Conservation (phyloP, 805 yeast species). For the Wickerhamomyces rabaulensis region DNA sequence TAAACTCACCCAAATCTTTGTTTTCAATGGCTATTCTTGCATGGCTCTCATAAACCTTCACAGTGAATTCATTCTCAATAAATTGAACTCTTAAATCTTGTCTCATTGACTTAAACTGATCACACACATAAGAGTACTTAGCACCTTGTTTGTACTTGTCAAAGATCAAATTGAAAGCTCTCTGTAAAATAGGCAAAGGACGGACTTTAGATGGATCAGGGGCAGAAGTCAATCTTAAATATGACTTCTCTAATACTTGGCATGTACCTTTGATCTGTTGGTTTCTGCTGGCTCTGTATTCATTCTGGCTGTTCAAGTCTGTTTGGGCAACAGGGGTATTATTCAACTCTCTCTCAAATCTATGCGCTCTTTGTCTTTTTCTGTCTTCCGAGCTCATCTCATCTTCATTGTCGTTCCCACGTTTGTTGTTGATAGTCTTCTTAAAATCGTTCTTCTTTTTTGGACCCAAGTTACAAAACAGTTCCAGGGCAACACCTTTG, state of each 20-base stretch:
- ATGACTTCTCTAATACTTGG: constrained; percentile 65
- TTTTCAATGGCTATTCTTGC: constrained; percentile 82
- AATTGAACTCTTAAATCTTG: constrained; percentile 94
- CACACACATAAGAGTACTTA: constrained; percentile 73
- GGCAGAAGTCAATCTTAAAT: constrained; percentile 81
- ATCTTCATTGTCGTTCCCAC: constrained; percentile 8
- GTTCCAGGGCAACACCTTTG: constrained; percentile 8
- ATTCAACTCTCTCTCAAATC: constrained; percentile 26
- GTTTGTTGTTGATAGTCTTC: background rate
- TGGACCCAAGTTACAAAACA: constrained; percentile 7
- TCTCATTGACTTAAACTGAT: constrained; percentile 86
- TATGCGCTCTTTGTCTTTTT: constrained; percentile 30
- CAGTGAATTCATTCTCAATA: constrained; percentile 70
- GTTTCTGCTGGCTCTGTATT: constrained; percentile 27
- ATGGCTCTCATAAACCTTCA: constrained; percentile 77
- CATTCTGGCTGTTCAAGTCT: constrained; percentile 24
- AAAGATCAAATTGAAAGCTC: constrained; percentile 50
- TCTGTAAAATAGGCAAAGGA: constrained; percentile 57
- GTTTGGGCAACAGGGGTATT: constrained; percentile 10
- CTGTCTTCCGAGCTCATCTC: constrained; percentile 22
- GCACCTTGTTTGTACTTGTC: constrained; percentile 44
- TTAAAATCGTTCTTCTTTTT: constrained; percentile 1
- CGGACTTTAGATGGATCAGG: constrained; percentile 84
- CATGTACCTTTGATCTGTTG: constrained; percentile 57
- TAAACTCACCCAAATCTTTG: constrained; percentile 87